Base-by-base conservation (phyloP, 305 asterid species). In the Rubia occidens region DNA sequence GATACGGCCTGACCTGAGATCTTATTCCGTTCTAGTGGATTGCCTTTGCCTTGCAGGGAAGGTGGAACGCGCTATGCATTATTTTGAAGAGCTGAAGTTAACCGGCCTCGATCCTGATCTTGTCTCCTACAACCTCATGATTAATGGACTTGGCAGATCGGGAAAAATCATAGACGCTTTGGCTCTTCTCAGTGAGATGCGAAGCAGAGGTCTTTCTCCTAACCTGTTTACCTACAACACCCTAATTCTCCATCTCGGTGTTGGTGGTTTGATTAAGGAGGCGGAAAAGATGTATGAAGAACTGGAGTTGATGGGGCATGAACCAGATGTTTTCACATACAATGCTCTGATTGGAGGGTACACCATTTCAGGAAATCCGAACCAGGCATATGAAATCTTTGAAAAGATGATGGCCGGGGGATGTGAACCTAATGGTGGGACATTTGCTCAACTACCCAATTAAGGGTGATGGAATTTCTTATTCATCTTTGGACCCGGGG, bases 371-470 rank as follows among this genome's bases (percentile, higher is more conserved):
- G 98, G 98, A 54, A 79, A 90, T 55, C 76, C 82, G 44, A 95
- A 87, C 64, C 79, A 79, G 72, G 97, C 98, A 10, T 93, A 84
- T 80, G 94, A 86, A 32, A 82, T 87, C 66, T 90, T 87, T 64
- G 95, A 87, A 82, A 88, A 87, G 85, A 93, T 93, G 98, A 78
- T 88, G 92, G 88, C 83, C 4, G 90, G 85, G 64, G 97, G 97
- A 2, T 93, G 97, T 65, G 72, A 73, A 75, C 98, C 98, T 37
- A 90, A 93, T 78, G 71, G 79, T 8, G 94, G 87, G 51, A 93
- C 98, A 5, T 90, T 88, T 80, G 96, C 96, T 3, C 95, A 85
- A 75, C 92, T 93, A 68, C 98, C 98, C 20, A 93, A 91, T 72
- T 85, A 75, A 79, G 64, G 62, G 70, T 40, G 44, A 44, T 18